phyloP scores from a whole-genome alignment of 2,329 filamentous ascomycete genomes.

The Rachicladosporium sp. region DNA sequence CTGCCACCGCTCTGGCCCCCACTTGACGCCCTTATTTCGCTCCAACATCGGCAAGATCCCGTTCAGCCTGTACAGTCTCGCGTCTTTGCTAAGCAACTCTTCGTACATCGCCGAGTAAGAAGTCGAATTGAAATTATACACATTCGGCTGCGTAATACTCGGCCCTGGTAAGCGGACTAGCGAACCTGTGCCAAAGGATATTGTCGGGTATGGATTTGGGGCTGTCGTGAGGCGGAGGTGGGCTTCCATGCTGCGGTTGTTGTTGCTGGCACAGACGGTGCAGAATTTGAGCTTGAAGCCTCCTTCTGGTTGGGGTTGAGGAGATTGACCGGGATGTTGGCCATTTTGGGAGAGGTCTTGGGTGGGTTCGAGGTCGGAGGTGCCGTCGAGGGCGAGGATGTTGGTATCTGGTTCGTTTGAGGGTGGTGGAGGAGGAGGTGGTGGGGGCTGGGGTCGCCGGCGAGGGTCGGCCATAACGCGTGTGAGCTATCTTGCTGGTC shows the following conservation, averaged over 20 bases:
- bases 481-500: neutral
- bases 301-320: slow-evolving; percentile 31
- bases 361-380: slow-evolving; percentile 7
- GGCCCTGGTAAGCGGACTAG: slow-evolving; percentile 88
- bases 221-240: slow-evolving; percentile 81
- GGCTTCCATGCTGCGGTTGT: slow-evolving; percentile 98
- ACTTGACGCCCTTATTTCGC: slow-evolving; percentile 83
- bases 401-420: slow-evolving; percentile 23
- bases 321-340: slow-evolving; percentile 6
- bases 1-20: slow-evolving; percentile 93
- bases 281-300: slow-evolving; percentile 89
- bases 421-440: slow-evolving; percentile 41
- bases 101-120: slow-evolving; percentile 92
- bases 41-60: slow-evolving; percentile 93
- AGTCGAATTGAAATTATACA: slow-evolving; percentile 95
- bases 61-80: slow-evolving; percentile 77
- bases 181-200: slow-evolving; percentile 93
- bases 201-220: slow-evolving; percentile 65
- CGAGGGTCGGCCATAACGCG: slow-evolving; percentile 35
- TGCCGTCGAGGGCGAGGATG: slow-evolving; percentile 20
- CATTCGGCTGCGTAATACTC: slow-evolving; percentile 83
- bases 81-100: slow-evolving; percentile 76
- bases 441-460: slow-evolving; percentile 28
- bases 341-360: slow-evolving; percentile 14
- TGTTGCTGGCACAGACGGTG: slow-evolving; percentile 97